phyloP scores from a whole-genome alignment of 2,329 filamentous ascomycete species.

The Colletotrichum sp. region DNA sequence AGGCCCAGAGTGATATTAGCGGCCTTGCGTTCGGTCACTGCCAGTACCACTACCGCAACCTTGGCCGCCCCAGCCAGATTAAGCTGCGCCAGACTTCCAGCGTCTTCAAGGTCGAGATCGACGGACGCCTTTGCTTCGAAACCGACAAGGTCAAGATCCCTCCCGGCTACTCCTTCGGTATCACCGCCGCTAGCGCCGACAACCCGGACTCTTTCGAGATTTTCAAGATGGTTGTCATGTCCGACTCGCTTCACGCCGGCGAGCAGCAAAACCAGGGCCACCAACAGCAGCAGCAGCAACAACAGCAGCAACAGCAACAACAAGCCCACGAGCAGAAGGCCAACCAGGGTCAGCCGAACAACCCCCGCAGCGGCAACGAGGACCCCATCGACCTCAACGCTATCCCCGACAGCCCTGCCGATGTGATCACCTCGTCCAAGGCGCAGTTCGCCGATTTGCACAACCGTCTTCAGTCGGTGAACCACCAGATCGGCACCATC shows the following conservation, averaged over 20 bases:
- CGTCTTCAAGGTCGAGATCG: conserved; percentile 79
- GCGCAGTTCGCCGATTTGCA: conserved; percentile 84
- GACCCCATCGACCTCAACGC: conserved; percentile 41
- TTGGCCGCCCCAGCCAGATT: conserved; percentile 82
- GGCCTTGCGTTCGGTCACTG: conserved; percentile 92
- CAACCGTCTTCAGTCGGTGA: conserved; percentile 77
- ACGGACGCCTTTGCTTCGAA: conserved; percentile 83
- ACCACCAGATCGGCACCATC: conserved; percentile 70
- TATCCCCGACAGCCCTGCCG: conserved; percentile 53
- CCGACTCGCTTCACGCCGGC: conserved; percentile 46
- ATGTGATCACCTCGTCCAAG: conserved; percentile 52
- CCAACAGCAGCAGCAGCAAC: conserved; percentile 33
- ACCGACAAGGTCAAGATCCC: conserved; percentile 81
- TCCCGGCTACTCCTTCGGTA: conserved; percentile 80
- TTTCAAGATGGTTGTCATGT: conserved; percentile 82
- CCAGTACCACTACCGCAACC: conserved; percentile 87
- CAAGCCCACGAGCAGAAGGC: conserved; percentile 32
- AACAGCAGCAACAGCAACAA: conserved; percentile 37
- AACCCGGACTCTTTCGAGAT: conserved; percentile 94
- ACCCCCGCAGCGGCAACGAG: conserved; percentile 26
- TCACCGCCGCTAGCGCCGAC: conserved; percentile 88
- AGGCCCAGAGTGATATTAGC: conserved; percentile 77
- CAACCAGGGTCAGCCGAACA: conserved; percentile 28
- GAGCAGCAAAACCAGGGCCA: conserved; percentile 22
- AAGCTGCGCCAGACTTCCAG: conserved; percentile 70